Percentiles rank a stretch among this genome's conserved stretches.
Evolutionary conservation across 164 flowering plant genomes (phyloP).

Genomic region (Litsea cubeba): DNA sequence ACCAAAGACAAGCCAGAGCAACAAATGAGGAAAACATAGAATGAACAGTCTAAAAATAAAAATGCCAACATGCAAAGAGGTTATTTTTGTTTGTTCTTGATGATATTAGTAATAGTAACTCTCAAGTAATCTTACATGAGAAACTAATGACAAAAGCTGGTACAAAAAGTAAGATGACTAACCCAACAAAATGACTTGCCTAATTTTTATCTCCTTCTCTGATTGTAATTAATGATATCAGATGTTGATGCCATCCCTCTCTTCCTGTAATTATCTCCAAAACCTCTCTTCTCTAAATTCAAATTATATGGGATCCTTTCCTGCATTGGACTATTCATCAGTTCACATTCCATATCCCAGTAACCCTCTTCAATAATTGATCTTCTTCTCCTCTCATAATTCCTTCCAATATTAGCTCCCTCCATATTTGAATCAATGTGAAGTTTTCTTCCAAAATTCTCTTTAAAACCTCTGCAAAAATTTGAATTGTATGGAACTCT

Average conservation of each 20-base stretch:
- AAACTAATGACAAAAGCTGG: no score
- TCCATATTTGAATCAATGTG: not conserved
- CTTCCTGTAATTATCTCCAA: slow-evolving; percentile 12
- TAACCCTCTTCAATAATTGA: not conserved
- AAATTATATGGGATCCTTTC: not conserved
- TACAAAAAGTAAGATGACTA: no score
- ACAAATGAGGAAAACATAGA: no score
- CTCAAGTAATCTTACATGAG: no score
- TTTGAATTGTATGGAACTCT: not conserved
- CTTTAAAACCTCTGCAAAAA: not conserved
- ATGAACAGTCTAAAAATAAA: no score
- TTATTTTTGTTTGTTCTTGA: no score
- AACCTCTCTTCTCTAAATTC: not conserved
- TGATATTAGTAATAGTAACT: no score
- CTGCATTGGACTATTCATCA: not conserved
- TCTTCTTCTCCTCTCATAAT: not conserved
- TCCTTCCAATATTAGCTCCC: not conserved
- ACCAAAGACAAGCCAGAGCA: no score
- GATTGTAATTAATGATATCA: slow-evolving; percentile 2
- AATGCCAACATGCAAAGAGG: no score
- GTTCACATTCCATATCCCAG: not conserved
- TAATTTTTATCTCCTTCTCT: slow-evolving; percentile 3
- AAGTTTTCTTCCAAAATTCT: slow-evolving; percentile 8
- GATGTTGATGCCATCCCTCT: slow-evolving; percentile 9
- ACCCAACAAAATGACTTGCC: no score